Evolutionary conservation across 345 rosid genomes (phyloP).

Genomic region (Salix purpurea): DNA sequence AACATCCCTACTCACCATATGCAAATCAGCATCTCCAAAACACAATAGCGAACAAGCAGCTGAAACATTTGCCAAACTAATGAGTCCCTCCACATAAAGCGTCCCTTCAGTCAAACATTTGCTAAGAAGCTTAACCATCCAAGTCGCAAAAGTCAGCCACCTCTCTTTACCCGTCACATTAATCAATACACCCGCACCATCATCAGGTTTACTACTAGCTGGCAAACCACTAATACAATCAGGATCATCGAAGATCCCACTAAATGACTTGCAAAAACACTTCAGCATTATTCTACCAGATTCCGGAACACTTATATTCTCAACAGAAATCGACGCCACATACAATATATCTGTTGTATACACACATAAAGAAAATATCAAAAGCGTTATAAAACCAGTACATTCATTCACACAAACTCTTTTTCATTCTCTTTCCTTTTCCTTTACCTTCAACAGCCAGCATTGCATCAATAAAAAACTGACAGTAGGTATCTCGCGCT

Average conservation of each 20-base stretch:
- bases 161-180: slow-evolving; percentile 51
- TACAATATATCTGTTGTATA: slow-evolving; percentile 54
- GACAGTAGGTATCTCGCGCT: slow-evolving; percentile 68
- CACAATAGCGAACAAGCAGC: slow-evolving; percentile 73
- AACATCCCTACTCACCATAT: slow-evolving; percentile 57
- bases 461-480: slow-evolving; percentile 70
- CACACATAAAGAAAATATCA: background rate
- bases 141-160: slow-evolving; percentile 79
- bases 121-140: slow-evolving; percentile 72
- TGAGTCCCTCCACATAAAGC: slow-evolving; percentile 75
- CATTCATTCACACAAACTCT: background rate
- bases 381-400: background rate
- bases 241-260: slow-evolving; percentile 47
- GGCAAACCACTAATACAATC: slow-evolving; percentile 64
- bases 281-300: slow-evolving; percentile 35
- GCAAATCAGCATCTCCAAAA: slow-evolving; percentile 73
- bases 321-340: slow-evolving; percentile 40
- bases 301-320: slow-evolving; percentile 24
- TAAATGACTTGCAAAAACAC: slow-evolving; percentile 64
- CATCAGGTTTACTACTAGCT: slow-evolving; percentile 47
- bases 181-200: slow-evolving; percentile 64
- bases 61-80: slow-evolving; percentile 55
- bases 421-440: too few species aligned
- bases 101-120: slow-evolving; percentile 92
- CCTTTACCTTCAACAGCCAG: slow-evolving; percentile 62